phyloP scores from a whole-genome alignment of 2,329 filamentous ascomycete genomes.

The Hypocreales sp. region DNA sequence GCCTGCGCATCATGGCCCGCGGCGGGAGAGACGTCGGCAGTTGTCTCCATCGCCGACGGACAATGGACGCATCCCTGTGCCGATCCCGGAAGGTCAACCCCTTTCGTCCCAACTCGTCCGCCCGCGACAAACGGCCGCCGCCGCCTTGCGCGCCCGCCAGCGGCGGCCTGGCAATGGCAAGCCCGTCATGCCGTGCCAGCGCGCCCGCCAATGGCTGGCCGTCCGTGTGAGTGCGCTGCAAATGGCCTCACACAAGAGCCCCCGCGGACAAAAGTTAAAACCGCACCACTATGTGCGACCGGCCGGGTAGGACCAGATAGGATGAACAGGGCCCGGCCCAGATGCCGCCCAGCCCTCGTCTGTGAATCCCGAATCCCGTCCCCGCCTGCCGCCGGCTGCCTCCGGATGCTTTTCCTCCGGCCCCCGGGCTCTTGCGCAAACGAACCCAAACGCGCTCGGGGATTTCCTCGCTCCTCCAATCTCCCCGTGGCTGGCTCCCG shows the following conservation, averaged over 20 bases:
- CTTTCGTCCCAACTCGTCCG: too few species aligned
- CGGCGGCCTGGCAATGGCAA: too few species aligned
- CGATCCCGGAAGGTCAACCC: too few species aligned
- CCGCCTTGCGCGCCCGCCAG: too few species aligned
- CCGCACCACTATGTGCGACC: conserved; percentile 1
- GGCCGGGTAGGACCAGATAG: conserved; percentile 1
- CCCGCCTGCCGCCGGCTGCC: neutral
- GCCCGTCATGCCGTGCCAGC: conserved; percentile 1
- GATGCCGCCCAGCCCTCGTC: neutral
- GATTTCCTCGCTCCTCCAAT: conserved; percentile 1
- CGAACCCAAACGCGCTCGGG: neutral
- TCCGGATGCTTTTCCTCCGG: neutral
- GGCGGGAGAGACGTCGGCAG: too few species aligned
- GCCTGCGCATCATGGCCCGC: too few species aligned
- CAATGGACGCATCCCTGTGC: too few species aligned
- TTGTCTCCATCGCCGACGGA: too few species aligned
- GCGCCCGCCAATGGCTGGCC: neutral
- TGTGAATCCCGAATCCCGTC: neutral
- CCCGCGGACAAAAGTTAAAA: conserved; percentile 2
- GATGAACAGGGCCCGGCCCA: neutral
- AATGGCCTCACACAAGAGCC: too few species aligned
- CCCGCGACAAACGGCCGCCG: too few species aligned
- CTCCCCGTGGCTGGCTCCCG: conserved; percentile 1
- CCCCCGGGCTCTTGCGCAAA: neutral
- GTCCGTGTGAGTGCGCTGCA: too few species aligned